These are phyloP conservation scores for Isoetes taiwanensis DNA, from an alignment of 75 land plant genomes.

Conservation along the genomic window DNA sequence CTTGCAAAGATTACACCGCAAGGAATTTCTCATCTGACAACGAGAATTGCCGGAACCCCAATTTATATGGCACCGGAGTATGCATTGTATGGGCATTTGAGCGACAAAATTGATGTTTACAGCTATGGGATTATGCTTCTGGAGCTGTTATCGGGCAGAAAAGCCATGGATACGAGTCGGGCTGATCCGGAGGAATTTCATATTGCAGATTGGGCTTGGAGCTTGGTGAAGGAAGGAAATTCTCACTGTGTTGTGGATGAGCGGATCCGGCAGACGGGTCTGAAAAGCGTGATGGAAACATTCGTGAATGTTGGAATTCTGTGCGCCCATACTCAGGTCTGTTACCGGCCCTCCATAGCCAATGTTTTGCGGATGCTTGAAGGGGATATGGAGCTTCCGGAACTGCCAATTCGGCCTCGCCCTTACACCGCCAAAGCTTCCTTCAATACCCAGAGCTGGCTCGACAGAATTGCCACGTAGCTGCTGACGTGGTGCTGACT, in stretches of 20 bases:
- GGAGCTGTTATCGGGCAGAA: too few species aligned
- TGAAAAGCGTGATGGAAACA: constrained; percentile 14
- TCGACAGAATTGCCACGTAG: too few species aligned
- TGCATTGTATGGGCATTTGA: too few species aligned
- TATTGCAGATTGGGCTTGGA: constrained; percentile 26
- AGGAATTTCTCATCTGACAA: background rate
- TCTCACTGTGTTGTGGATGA: constrained; percentile 7
- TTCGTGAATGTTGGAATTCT: constrained; percentile 20
- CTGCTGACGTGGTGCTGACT: too few species aligned
- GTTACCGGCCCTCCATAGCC: constrained; percentile 19
- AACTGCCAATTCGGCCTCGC: constrained; percentile 19
- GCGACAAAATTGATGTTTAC: too few species aligned
- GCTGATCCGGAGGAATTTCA: background rate
- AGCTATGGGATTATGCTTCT: too few species aligned
- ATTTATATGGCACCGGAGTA: too few species aligned
- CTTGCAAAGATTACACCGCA: constrained; percentile 14
- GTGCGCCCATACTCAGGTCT: constrained; percentile 31
- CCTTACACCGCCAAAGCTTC: constrained; percentile 10
- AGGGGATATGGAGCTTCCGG: constrained; percentile 13
- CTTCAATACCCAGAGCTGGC: too few species aligned
- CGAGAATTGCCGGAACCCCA: too few species aligned
- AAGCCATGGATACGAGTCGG: too few species aligned
- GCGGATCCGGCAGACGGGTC: constrained; percentile 7
- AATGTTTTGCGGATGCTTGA: constrained; percentile 20
- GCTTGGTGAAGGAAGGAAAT: constrained; percentile 13